Base-by-base conservation (phyloP, 768 basidiomycete genomes). In the Rhizopogon rudus region DNA sequence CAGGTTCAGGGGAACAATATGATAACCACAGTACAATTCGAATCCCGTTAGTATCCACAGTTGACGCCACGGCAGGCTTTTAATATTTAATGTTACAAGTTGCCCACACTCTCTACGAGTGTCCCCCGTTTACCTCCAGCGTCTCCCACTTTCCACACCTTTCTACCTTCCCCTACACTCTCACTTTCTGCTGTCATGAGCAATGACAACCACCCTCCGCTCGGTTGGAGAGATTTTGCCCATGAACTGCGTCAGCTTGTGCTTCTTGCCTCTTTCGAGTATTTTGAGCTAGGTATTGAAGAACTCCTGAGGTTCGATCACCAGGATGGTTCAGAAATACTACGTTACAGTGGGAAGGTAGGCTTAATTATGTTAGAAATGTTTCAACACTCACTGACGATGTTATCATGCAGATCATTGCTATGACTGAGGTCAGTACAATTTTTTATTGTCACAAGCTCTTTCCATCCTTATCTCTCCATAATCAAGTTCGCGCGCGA, bases 341-440 rank as follows among this genome's bases (percentile, higher is more conserved):
- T 12, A 61, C 67, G 52, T 48, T 72, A 37, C 60, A 61, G 41
- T 28, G 63, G 67, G 62, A 70, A 70, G 62, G 70, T 66, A 48
- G 42, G 12, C 4, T n/a, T 17, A 2, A 16, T 37, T n/a, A 25
- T 20, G 1, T 17, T 44, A 56, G 35, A 33, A 20, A 5, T 25
- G 17, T 42, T 53, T 51, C 58, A 55, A 62, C 33, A 61, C 25
- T 40, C 2, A 28, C 14, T 49, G 29, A 43, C 31, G n/a, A 51
- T 50, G 2, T 49, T 14, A 35, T 17, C 4, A 8, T 29, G 46
- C 59, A 83, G 81, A 70, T 83, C 50, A 71, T 83, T 50, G 67
- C 72, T 22, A 59, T 83, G 56, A 69, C 76, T 45, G 81, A 83
- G 81, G 81, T 83, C 73, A 69, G 55, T 60, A 60, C 57, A 56